Conservation (phyloP, 2,329 filamentous ascomycete genomes). For the Lojkania enalia region DNA sequence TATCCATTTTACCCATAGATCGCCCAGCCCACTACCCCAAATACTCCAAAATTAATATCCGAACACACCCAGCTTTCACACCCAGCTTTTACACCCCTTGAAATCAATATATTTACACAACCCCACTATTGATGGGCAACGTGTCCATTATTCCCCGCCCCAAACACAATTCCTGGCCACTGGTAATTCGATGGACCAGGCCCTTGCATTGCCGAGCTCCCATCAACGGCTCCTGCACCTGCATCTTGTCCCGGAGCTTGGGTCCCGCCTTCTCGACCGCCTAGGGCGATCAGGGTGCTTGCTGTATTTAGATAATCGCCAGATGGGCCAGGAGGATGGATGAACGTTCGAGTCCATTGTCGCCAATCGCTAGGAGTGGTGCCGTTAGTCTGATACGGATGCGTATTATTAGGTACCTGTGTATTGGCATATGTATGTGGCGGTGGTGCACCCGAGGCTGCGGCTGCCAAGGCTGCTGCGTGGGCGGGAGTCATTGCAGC, state of each 20-base stretch:
- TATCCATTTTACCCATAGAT: too few relatives aligned
- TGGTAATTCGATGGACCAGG: constrained; percentile 22
- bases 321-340: constrained; percentile 29
- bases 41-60: too few relatives aligned
- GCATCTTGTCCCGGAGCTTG: constrained; percentile 24
- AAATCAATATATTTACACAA: background rate
- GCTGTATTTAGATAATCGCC: constrained; percentile 45
- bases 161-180: constrained; percentile 38
- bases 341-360: constrained; percentile 40
- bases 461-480: constrained; percentile 33
- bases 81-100: too few relatives aligned
- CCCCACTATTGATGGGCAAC: constrained; percentile 21
- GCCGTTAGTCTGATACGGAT: constrained; percentile 31
- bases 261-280: constrained; percentile 31
- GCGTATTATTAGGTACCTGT: constrained; percentile 21
- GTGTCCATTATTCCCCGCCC: constrained; percentile 26
- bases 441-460: constrained; percentile 26
- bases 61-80: too few relatives aligned
- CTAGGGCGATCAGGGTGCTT: constrained; percentile 44
- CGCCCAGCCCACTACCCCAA: too few relatives aligned
- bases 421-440: constrained; percentile 27
- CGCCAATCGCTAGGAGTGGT: constrained; percentile 39
- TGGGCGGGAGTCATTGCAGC: constrained; percentile 34
- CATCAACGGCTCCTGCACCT: constrained; percentile 24
- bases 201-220: constrained; percentile 22